Conservation (phyloP, 1,284 basidiomycete species). For the Phaffia rhodozyma region DNA sequence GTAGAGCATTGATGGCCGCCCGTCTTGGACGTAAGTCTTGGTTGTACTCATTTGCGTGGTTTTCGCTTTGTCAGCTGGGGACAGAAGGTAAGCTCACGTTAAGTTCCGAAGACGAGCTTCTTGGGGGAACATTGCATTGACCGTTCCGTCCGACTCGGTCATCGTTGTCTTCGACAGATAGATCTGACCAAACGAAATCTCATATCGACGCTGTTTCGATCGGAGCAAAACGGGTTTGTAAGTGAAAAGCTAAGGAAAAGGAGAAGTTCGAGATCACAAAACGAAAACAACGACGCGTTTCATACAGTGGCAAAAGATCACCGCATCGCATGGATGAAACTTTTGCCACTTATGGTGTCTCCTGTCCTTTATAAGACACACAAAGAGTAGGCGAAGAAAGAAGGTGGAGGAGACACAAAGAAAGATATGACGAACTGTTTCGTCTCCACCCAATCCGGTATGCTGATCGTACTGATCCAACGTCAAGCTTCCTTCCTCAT, state of each 20-base stretch:
- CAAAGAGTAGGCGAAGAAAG: background rate
- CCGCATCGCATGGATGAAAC: too few species aligned
- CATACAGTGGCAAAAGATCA: too few species aligned
- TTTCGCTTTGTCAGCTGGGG: background rate
- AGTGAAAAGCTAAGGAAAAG: too few species aligned
- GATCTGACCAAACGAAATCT: slow-evolving; percentile 96
- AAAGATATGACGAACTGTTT: slow-evolving; percentile 33
- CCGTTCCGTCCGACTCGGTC: slow-evolving; percentile 90
- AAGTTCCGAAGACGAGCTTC: slow-evolving; percentile 89
- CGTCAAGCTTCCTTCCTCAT: slow-evolving; percentile 86
- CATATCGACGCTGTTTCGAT: slow-evolving; percentile 66
- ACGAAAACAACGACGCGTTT: too few species aligned
- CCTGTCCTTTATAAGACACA: background rate
- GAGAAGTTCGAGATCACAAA: too few species aligned
- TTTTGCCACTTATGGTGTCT: too few species aligned
- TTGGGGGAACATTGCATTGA: slow-evolving; percentile 90
- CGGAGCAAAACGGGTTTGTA: background rate
- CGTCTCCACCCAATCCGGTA: slow-evolving; percentile 67
- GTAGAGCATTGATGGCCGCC: background rate
- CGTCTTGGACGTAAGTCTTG: background rate
- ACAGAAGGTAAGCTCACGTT: slow-evolving; percentile 38
- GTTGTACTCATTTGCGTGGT: too few species aligned
- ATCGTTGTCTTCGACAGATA: slow-evolving; percentile 89
- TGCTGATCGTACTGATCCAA: slow-evolving; percentile 94
- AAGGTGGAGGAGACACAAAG: background rate